These are phyloP conservation scores for Arthrobotrys megalospora DNA, from an alignment of 2,329 filamentous ascomycete genomes.

Conservation along the genomic window DNA sequence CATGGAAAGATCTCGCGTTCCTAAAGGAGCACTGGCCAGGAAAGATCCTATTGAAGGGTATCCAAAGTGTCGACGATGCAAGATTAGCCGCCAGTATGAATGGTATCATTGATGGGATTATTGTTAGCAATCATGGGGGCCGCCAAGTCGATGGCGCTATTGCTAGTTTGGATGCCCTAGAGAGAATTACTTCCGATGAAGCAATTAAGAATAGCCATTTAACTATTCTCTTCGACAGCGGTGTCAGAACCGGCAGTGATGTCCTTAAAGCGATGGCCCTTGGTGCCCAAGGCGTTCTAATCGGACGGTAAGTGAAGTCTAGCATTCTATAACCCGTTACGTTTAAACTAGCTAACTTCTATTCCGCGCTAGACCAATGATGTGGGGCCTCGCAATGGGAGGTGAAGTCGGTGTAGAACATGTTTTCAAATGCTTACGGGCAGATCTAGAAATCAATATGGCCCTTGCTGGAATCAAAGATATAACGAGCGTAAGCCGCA, in stretches of 20 bases:
- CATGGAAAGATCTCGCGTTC: conserved; percentile 72
- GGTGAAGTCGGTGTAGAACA: conserved; percentile 58
- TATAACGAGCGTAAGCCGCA: conserved; percentile 23
- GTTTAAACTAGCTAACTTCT: conserved; percentile 13
- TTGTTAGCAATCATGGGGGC: conserved; percentile 69
- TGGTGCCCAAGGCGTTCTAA: conserved; percentile 68
- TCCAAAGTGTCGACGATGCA: conserved; percentile 68
- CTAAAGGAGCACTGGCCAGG: conserved; percentile 54
- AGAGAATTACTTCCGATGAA: conserved; percentile 67
- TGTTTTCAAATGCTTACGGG: conserved; percentile 55
- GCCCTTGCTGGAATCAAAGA: conserved; percentile 51
- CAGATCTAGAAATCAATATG: conserved; percentile 56
- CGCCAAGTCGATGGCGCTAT: conserved; percentile 67
- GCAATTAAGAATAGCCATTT: conserved; percentile 66
- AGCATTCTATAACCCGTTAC: not conserved
- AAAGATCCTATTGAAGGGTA: conserved; percentile 64
- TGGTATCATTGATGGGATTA: conserved; percentile 66
- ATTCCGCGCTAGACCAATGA: conserved; percentile 45
- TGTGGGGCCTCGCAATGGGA: conserved; percentile 60
- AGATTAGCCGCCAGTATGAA: conserved; percentile 53
- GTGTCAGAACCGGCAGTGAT: conserved; percentile 68
- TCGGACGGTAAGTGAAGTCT: conserved; percentile 66
- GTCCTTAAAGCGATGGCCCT: conserved; percentile 68
- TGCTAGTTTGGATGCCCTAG: conserved; percentile 66
- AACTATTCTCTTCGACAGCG: conserved; percentile 68